Base-by-base conservation (phyloP, 1,284 basidiomycete species). In the Puccinia hordei region DNA sequence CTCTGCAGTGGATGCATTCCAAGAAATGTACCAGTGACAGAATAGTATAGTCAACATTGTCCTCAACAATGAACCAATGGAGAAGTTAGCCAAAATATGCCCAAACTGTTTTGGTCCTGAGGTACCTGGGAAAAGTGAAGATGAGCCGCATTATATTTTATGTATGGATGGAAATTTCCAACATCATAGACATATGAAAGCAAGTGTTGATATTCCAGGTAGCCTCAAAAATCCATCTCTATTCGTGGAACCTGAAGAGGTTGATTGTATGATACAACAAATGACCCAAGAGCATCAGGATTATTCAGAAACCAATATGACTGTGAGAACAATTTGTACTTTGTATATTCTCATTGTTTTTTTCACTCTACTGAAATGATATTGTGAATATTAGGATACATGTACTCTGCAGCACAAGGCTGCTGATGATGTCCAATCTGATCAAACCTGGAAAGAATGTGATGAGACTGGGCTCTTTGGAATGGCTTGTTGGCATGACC, bases 391-490 rank as follows among this genome's bases (percentile, higher is more conserved):
- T n/a, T 3, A 66, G 63, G 63, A 66, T 15, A 35, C 1, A 27
- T 66, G 63, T n/a, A 66, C 63, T 66, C 22, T 57, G 33, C 71
- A 73, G 35, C 71, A 73, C 13, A 73, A 51, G 1, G 71, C 71
- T 5, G 71, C 46, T 1, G 38, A 73, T 19, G 57, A 73, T 73
- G 44, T 73, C 12, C 24, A 51, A 10, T 41, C 44, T 13, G 55
- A 22, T 12, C 10, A 24, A 27, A 63, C 55, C 8, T 74, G 73
- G 57, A 55, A 44, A 2, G 55, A 44, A 35, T 61, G 73, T 44
- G 73, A 74, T 59, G 53, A 74, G 13, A 74, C 57, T 44, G 73
- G 73, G 10, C 41, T 74, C 22, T 74, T 74, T 74, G 73, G 27
- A 15, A 74, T 74, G 73, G 73, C 73, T n/a, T 74, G 73, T n/a